Evolutionary conservation across 2,329 filamentous ascomycete species (phyloP), one percentile per base, ranked within the genome.

Genomic region (Colletotrichum lini): DNA sequence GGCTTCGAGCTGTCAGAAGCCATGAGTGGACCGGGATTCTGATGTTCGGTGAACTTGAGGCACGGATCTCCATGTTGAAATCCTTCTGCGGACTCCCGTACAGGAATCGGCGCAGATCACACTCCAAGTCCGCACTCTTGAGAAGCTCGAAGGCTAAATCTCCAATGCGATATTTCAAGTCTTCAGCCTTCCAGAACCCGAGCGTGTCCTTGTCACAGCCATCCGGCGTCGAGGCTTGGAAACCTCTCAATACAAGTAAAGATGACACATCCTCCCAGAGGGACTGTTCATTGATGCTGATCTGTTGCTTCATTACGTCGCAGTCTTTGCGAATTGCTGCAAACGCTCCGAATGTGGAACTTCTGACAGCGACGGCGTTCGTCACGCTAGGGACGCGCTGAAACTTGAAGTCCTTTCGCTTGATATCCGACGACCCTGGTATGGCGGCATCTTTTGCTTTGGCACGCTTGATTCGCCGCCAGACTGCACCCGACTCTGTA

Each of bases 351-450:
- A 94, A 97, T 0, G 92, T 90, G 44, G 96, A 98, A 75, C 95
- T 96, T 74, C 95, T 89, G 9, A 98, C 95, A 4, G 92, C 91
- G 42, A 93, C 88, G 16, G 97, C 94, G 45, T 95, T 91, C 2
- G 94, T 98, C 67, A 99, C 89, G 52, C 93, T 95, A 1, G 96
- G 93, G 10, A 99, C 91, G 68, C 96, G 91, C 76, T 96, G 92
- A 75, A 98, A 99, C 79, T 99, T 99, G 85, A 97, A 98, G 78
- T 98, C 95, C 75, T 97, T 97, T 15, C 90, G 88, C 76, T 90
- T 93, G 44, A 87, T 85, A 26, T 91, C 90, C 1, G 83, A 81
- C 2, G 81, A 80, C 4, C 83, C 84, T 15, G 83, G 63, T 23
- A 82, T 81, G 1, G 85, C 83, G 23, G 89, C 86, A 74, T 92